Percentiles rank a stretch among this genome's conserved stretches.
Evolutionary conservation across 208 protist species (phyloP).

Genomic region (Leishmania aethiopica): DNA sequence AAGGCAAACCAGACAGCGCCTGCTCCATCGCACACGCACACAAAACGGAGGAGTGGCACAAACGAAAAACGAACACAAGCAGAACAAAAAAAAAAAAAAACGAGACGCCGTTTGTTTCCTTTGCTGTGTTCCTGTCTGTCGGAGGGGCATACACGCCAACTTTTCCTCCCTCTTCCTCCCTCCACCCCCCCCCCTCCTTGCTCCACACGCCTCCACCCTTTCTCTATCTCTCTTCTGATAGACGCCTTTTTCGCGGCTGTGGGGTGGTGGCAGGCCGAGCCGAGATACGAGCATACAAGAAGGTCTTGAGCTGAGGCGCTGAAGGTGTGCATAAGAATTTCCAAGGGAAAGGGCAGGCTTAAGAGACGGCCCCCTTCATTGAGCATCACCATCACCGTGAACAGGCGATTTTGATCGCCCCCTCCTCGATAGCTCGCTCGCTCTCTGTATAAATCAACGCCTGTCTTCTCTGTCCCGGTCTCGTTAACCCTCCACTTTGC

Average conservation of each 20-base stretch:
- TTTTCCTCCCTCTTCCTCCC: neutral
- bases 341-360: neutral
- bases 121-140: neutral
- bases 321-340: neutral
- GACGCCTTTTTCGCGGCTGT: neutral
- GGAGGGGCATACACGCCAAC: neutral
- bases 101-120: neutral
- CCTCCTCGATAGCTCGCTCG: neutral
- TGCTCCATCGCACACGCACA: neutral
- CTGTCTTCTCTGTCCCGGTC: neutral
- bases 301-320: neutral
- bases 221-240: neutral
- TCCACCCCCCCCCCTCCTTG: neutral
- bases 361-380: neutral
- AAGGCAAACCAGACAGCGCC: neutral
- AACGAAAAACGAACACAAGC: neutral
- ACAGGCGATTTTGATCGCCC: neutral
- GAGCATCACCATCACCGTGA: neutral
- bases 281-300: neutral
- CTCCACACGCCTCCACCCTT: neutral
- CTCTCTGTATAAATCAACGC: neutral
- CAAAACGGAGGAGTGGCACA: neutral
- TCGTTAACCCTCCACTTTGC: neutral
- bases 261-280: neutral
- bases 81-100: neutral